Base-by-base conservation (phyloP, 352 stramenopile species). In the Phytophthora europaea region DNA sequence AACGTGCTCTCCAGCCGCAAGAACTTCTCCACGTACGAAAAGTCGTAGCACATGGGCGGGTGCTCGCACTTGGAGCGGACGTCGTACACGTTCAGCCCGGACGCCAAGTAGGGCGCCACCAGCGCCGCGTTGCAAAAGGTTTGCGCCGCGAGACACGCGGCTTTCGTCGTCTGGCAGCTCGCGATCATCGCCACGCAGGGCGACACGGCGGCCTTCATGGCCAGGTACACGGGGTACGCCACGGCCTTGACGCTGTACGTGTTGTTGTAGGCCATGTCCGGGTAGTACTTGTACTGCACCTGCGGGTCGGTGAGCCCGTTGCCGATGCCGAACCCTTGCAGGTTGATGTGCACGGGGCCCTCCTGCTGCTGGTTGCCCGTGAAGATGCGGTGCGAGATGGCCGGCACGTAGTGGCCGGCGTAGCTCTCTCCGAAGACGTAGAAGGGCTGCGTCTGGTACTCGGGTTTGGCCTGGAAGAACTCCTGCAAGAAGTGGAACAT, bases 401-500 rank as follows among this genome's bases (percentile, higher is more conserved):
- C 90, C 20, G 94, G 93, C 10, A 95, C 96, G 76, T 99, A 99
- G 69, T 99, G 97, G 22, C 98, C 97, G 13, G 78, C 89, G 75
- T 91, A 97, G 38, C 90, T 98, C 70, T 99, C 97, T 50, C 95
- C 97, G 56, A 98, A 97, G 61, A 99, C 92, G 79, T 92, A 99
- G 51, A 99, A 94, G 16, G 89, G 87, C 31, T 92, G 87, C 52
- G 91, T 88, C n/a, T 88, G 75, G 80, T 98, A 99, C 74, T 99
- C 82, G 2, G 94, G 87, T 64, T 97, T 89, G 26, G 87, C 80
- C 62, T 94, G 74, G 64, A 99, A 94, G 72, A 99, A 99, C 43
- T 88, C 86, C 72, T 98, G 93, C 26, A 99, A 73, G 78, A 99
- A 99, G 63, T 97, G 91, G 75, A 95, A 99, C 72, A 98, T 98